phyloP scores from a whole-genome alignment of 2,329 filamentous ascomycete genomes.

The Knufia fluminis region DNA sequence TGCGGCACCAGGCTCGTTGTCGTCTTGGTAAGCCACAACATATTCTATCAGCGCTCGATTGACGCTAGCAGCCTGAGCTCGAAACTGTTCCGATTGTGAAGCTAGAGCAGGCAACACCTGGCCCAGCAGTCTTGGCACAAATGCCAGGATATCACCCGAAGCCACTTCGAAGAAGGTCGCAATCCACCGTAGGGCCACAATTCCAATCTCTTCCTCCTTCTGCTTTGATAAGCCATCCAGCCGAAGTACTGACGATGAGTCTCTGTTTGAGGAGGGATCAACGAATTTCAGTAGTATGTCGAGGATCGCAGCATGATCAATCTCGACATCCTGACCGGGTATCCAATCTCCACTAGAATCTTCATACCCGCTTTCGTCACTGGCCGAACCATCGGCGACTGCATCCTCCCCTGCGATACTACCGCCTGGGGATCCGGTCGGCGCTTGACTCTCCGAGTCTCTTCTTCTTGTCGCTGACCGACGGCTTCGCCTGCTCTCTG shows the following conservation, averaged over 20 bases:
- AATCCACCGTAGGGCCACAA: constrained; percentile 90
- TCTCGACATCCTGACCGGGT: constrained; percentile 89
- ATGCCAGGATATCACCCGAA: constrained; percentile 88
- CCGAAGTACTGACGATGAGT: constrained; percentile 14
- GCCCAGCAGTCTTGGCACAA: constrained; percentile 83
- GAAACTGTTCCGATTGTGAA: constrained; percentile 79
- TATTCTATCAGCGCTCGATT: constrained; percentile 90
- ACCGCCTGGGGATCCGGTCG: constrained; percentile 23
- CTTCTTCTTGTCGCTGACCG: constrained; percentile 11
- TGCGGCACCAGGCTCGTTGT: constrained; percentile 32
- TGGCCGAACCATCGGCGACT: constrained; percentile 31
- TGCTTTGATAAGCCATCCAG: constrained; percentile 43
- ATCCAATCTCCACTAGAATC: constrained; percentile 67
- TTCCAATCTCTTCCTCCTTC: constrained; percentile 65
- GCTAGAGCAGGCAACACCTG: constrained; percentile 92
- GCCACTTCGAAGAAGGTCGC: constrained; percentile 95
- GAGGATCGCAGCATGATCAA: constrained; percentile 84
- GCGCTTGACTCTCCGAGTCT: constrained; percentile 21
- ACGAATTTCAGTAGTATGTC: constrained; percentile 86
- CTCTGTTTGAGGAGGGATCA: constrained; percentile 37
- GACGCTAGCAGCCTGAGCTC: constrained; percentile 77
- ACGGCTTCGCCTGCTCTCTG: constrained; percentile 71
- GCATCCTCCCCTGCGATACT: constrained; percentile 22
- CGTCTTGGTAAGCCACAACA: constrained; percentile 80
- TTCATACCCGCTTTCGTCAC: constrained; percentile 47